Evolutionary conservation across 2,329 filamentous ascomycete species (phyloP), one percentile per base, ranked within the genome.

Genomic region (Claviceps maximensis): DNA sequence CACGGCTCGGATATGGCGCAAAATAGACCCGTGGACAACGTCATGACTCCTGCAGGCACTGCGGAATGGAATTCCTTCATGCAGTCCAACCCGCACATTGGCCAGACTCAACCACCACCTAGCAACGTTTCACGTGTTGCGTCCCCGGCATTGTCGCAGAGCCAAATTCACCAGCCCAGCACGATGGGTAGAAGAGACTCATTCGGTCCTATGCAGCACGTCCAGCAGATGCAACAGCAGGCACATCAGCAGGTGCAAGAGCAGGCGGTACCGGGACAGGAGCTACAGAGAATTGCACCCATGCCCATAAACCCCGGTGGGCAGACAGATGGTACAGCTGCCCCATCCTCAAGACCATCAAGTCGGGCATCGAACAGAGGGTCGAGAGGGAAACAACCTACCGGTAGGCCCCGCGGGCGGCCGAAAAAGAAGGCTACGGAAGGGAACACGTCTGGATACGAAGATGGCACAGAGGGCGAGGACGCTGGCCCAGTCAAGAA

Each of bases 1-100:
- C 53, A 49, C 51, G 57, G 61, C 54, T 63, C 65, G 27, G 50
- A 47, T 17, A 48, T 46, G 23, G 41, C 47, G 54, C 55, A 57
- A 21, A 57, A 21, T 15, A 58, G 62, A 44, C 61, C 62, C 27
- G 57, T 59, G 55, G 67, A 71, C 21, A 61, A 64, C 41, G 68
- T 65, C 33, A 69, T 74, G 46, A 73, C 71, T 4, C 73, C 79
- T 6, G 73, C 73, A 4, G 87, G 94, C 62, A 77, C 79, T 27
- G 79, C 80, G 44, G 85, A 90, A 57, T 95, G 89, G 90, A 83
- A 80, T 54, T 78, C 80, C 5, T 88, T 93, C 53, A 68, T 90
- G 13, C 84, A 87, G 62, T 80, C 82, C 51, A 88, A 88, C 61
- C 83, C 82, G 3, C 58, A 79, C 68, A 58, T 71, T 64, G 72